Base-by-base conservation (phyloP, 345 rosid species). In the Melastoma malabathricum region DNA sequence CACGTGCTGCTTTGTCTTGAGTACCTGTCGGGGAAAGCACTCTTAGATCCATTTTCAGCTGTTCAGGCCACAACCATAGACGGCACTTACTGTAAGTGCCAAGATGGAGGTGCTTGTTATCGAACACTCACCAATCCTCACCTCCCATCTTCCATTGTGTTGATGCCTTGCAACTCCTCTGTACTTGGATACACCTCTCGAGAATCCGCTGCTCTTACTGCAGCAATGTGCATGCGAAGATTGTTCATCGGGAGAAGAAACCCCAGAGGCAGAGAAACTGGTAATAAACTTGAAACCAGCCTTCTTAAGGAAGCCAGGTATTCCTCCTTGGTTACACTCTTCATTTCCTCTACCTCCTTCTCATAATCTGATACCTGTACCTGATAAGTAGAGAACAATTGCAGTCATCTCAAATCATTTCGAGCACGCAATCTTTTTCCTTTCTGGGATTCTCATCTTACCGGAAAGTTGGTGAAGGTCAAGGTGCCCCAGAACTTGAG, bases 151-250 rank as follows among this genome's bases (percentile, higher is more conserved):
- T 27, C 88, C 88, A 55, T 81, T 81, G 48, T 81, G 77, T 52
- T 78, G 88, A 67, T 81, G 84, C 69, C 87, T 76, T 76, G 84
- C 88, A 54, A 81, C 88, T 60, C 84, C 88, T 43, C 88, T 69
- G 51, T 78, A 81, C 67, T 75, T 78, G 47, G 88, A 81, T 44
- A 78, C 84, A 43, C 83, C 83, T 63, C 87, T 77, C 10, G 87
- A 81, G 46, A 81, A 77, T 10, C 87, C 83, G 51, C 84, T 81
- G 64, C 88, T 81, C 48, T 70, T 78, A 59, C 88, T 81, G 74
- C 18, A 14, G 16, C 56, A 10, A 31, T 25, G 56, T 15, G 31
- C n/a, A 15, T 38, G 43, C 25, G 8, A 16, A 27, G 10, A 5
- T 4, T 18, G 25, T 52, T 20, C n/a, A 27, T 58, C 43, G 17